phyloP scores from a whole-genome alignment of 805 yeast genomes.

The Candida manassasensis region DNA sequence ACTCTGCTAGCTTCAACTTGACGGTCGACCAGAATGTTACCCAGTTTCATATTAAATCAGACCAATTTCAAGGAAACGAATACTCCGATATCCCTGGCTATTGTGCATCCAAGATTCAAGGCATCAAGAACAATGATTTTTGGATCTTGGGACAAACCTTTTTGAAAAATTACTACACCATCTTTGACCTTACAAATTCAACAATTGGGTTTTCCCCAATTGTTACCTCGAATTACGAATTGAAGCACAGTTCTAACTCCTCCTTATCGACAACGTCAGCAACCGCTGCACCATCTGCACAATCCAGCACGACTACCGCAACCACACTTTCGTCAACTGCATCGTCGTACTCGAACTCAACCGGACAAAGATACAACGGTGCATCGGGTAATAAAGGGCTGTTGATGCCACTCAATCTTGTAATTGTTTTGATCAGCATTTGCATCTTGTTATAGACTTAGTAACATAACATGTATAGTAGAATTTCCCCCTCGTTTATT shows the following conservation, averaged over 20 bases:
- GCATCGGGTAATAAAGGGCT: conserved; percentile 2
- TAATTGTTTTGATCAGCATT: conserved; percentile 1
- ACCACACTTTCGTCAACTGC: conserved; percentile 2
- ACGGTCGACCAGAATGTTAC: conserved; percentile 32
- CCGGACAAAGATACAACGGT: background rate
- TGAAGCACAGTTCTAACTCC: background rate
- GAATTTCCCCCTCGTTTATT: background rate
- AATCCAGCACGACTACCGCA: background rate
- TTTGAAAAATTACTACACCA: conserved; percentile 49
- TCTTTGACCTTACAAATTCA: conserved; percentile 49
- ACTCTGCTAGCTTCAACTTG: conserved; percentile 36
- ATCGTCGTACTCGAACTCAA: background rate
- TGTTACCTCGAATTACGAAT: background rate
- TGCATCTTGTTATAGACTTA: conserved; percentile 3
- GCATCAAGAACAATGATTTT: conserved; percentile 32
- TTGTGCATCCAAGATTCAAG: conserved; percentile 65
- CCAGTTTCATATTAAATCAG: conserved; percentile 42
- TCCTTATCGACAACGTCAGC: background rate
- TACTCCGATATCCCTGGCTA: conserved; percentile 42
- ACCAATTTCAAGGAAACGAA: conserved; percentile 45
- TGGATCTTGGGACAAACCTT: conserved; percentile 70
- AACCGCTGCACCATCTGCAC: background rate
- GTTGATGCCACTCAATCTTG: background rate
- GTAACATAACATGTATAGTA: background rate
- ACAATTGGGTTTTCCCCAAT: conserved; percentile 45